A percentile compares a stretch with the other conserved stretches of the same genome.
phyloP scores from a whole-genome alignment of 148 eudicot species.

The Heliosperma pusillum region DNA sequence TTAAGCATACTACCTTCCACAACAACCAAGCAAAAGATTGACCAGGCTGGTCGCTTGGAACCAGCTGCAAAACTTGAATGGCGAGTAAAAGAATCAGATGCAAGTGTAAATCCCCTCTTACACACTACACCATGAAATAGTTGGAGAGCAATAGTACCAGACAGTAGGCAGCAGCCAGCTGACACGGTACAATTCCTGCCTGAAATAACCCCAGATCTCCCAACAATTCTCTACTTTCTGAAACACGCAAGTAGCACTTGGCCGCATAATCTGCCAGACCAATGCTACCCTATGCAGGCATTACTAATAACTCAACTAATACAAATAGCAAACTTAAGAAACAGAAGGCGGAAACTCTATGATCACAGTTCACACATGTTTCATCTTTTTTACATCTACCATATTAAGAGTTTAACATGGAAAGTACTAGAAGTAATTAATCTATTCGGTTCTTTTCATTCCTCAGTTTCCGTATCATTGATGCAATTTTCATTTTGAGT shows the following conservation, averaged over 20 bases:
- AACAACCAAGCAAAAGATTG: slow-evolving; percentile 80
- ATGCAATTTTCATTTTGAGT: too few relatives aligned
- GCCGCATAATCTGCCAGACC: slow-evolving; percentile 50
- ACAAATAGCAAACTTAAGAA: too few relatives aligned
- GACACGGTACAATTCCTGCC: slow-evolving; percentile 64
- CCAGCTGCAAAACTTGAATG: slow-evolving; percentile 74
- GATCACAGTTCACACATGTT: too few relatives aligned
- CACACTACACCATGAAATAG: too few relatives aligned
- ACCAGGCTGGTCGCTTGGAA: slow-evolving; percentile 59
- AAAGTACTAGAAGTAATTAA: too few relatives aligned
- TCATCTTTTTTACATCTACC: too few relatives aligned
- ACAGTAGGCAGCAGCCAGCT: slow-evolving; percentile 56
- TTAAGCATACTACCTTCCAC: slow-evolving; percentile 55
- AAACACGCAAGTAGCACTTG: slow-evolving; percentile 30
- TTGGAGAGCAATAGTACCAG: slow-evolving; percentile 31
- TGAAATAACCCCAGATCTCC: slow-evolving; percentile 67
- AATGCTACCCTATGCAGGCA: slow-evolving; percentile 4
- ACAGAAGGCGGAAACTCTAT: too few relatives aligned
- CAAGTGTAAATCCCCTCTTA: too few relatives aligned
- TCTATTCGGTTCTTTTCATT: too few relatives aligned
- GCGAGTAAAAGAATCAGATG: slow-evolving; percentile 53
- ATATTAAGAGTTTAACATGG: too few relatives aligned
- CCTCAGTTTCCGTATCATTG: too few relatives aligned
- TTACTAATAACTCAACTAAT: not conserved
- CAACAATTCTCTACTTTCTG: slow-evolving; percentile 37